phyloP scores from a whole-genome alignment of 305 asterid genomes.

The Fraxinus xanthoxyloides region DNA sequence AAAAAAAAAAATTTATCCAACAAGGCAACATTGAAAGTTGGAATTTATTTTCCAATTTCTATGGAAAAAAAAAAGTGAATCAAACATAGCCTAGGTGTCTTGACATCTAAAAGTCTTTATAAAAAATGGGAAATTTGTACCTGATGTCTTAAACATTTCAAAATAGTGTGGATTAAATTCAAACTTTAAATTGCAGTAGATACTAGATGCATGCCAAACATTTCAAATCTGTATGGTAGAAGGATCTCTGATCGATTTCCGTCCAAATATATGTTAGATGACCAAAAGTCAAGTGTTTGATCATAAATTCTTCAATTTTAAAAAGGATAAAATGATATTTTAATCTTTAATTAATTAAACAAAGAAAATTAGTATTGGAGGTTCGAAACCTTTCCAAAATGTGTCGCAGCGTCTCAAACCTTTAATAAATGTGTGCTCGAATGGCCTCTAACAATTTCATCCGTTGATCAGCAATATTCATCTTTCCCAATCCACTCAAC shows the following conservation, averaged over 20 bases:
- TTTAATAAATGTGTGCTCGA: neutral
- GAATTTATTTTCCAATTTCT: too few relatives aligned
- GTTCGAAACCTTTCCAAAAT: neutral
- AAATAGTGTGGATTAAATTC: too few relatives aligned
- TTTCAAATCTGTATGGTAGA: neutral
- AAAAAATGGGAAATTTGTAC: neutral
- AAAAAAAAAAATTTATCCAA: too few relatives aligned
- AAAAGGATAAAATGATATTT: too few relatives aligned
- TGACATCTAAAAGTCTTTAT: neutral
- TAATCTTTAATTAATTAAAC: too few relatives aligned
- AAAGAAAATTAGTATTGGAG: neutral
- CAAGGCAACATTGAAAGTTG: too few relatives aligned
- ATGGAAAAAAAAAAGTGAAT: too few relatives aligned
- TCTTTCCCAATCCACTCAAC: neutral
- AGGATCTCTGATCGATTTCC: neutral
- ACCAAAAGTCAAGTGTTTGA: neutral
- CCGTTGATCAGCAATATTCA: neutral
- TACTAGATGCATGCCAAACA: neutral
- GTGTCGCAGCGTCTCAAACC: neutral
- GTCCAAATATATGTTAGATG: neutral
- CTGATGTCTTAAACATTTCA: neutral
- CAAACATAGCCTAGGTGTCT: too few relatives aligned
- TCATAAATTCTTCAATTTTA: too few relatives aligned
- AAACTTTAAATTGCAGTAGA: neutral
- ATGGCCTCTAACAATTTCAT: neutral